A percentile compares a stretch with the other conserved stretches of the same genome.
Evolutionary conservation across 768 basidiomycete species (phyloP).

Genomic region (Boletus barrowsii): DNA sequence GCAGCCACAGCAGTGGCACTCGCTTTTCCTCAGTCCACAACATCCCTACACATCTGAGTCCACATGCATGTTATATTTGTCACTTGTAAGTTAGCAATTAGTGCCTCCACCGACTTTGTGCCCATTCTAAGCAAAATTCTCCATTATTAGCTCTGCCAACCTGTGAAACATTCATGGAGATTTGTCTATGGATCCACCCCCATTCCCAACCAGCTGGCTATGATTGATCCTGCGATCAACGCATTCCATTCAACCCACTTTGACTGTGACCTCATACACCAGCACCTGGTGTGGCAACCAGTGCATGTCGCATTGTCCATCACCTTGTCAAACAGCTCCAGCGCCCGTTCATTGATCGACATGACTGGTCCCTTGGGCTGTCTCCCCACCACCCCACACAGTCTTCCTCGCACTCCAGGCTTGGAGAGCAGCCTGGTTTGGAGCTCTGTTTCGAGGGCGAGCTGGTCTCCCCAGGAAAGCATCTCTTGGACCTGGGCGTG

Average conservation of each 20-base stretch:
- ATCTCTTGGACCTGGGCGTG: constrained; percentile 34
- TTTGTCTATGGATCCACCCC: not conserved
- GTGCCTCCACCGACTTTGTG: constrained; percentile 64
- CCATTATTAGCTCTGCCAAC: constrained; percentile 67
- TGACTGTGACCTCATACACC: constrained; percentile 59
- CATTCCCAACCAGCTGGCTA: constrained; percentile 5
- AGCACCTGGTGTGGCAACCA: constrained; percentile 61
- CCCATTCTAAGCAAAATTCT: too few relatives aligned
- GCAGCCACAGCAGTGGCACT: too few relatives aligned
- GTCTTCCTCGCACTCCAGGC: constrained; percentile 21
- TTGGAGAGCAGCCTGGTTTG: constrained; percentile 35
- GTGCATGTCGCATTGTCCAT: constrained; percentile 55
- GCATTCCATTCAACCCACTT: constrained; percentile 65
- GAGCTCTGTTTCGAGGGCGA: constrained; percentile 14
- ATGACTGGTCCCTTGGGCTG: constrained; percentile 50
- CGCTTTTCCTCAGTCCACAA: too few relatives aligned
- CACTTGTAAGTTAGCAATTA: too few relatives aligned
- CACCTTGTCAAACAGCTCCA: constrained; percentile 51
- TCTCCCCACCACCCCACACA: constrained; percentile 56
- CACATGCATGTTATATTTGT: too few relatives aligned
- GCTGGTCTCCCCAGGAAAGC: constrained; percentile 6
- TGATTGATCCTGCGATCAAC: constrained; percentile 60
- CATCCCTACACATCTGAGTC: too few relatives aligned
- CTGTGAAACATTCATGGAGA: constrained; percentile 59
- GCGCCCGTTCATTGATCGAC: constrained; percentile 50